A percentile compares a stretch with the other conserved stretches of the same genome.
phyloP scores from a whole-genome alignment of 1,139 yeast genomes.

The Candida mesenterica region DNA sequence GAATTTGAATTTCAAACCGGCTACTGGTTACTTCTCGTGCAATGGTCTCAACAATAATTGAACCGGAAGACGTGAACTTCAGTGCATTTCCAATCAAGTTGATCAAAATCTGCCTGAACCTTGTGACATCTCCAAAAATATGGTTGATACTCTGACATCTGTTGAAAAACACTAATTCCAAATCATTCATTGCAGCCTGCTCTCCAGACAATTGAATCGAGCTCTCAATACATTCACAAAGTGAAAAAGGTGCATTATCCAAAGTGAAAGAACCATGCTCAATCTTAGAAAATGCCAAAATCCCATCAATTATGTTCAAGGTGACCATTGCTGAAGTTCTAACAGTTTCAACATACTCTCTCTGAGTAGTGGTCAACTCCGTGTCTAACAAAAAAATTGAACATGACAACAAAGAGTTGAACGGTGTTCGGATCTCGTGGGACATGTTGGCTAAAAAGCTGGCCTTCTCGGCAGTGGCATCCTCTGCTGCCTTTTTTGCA shows the following conservation, averaged over 20 bases:
- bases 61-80: conserved; percentile 52
- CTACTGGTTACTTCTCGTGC: conserved; percentile 29
- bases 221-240: conserved; percentile 52
- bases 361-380: conserved; percentile 43
- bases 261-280: conserved; percentile 55
- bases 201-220: conserved; percentile 54
- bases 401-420: conserved; percentile 55
- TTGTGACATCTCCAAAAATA: conserved; percentile 51
- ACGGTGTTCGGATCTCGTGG: conserved; percentile 59
- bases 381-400: conserved; percentile 55
- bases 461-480: conserved; percentile 59
- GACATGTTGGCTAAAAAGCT: conserved; percentile 61
- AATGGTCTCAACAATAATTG: conserved; percentile 40
- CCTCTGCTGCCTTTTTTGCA: conserved; percentile 58
- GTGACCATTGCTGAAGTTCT: conserved; percentile 53
- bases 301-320: conserved; percentile 55
- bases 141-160: conserved; percentile 40
- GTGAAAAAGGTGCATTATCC: conserved; percentile 48
- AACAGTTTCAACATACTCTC: conserved; percentile 56
- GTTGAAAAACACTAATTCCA: conserved; percentile 51
- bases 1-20: conserved; percentile 42
- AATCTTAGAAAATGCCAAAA: conserved; percentile 54
- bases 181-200: conserved; percentile 45
- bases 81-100: conserved; percentile 59
- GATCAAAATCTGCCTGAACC: conserved; percentile 54